Base-by-base conservation (phyloP, 2,329 filamentous ascomycete genomes). In the Shiraia sp. region DNA sequence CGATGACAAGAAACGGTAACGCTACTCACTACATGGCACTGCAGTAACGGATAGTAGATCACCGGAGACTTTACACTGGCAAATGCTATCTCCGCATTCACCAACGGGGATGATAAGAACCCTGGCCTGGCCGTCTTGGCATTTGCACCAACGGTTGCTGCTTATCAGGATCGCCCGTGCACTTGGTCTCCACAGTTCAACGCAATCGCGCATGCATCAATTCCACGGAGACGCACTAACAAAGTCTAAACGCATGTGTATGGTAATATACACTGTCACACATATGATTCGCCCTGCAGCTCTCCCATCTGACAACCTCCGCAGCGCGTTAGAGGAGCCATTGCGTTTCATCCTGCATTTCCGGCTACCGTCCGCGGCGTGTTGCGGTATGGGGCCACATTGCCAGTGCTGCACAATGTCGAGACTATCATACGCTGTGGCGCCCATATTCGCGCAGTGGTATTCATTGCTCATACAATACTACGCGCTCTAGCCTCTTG, bases 181-280 rank as follows among this genome's bases (percentile, higher is more conserved):
- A 24, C 39, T 22, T n/a, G n/a, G 14, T 27, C 33, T 39, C 36
- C 41, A 32, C 28, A n/a, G 24, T 32, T 32, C 34, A 32, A 35
- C 40, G n/a, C n/a, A 30, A 10, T 24, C 47, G 33, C 43, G 19
- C 10, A 28, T 16, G 7, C 12, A n/a, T 16, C 34, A 30, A 29
- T 61, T 60, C 58, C 60, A 57, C 60, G 60, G 60, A 63, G 59
- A 51, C 46, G 32, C 28, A 36, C 30, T 19, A 16, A 14, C 16
- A 22, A 37, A 37, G 32, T 16, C 40, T 35, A 30, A 35, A 45
- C 32, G n/a, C n/a, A n/a, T n/a, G n/a, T n/a, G 23, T 39, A 34
- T 42, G 35, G 10, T 42, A 10, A 51, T 47, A 32, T 42, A 30
- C 51, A 55, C 47, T 51, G 51, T 47, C 52, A 51, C 25, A 12